These are phyloP conservation scores for Solanum hybrid DNA, from an alignment of 305 asterid genomes.

Conservation along the genomic window DNA sequence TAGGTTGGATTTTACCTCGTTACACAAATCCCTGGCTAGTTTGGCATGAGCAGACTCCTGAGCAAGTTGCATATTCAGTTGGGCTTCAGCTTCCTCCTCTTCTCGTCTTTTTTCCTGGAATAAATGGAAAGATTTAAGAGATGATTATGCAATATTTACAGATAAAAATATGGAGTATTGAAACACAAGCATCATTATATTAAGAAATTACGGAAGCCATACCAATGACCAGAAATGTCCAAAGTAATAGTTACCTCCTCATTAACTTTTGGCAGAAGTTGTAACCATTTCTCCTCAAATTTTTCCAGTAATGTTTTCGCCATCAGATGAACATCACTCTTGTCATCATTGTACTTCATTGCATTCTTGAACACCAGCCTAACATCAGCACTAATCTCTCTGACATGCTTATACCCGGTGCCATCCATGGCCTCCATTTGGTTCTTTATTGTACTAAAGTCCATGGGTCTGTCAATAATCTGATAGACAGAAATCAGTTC, in stretches of 20 bases:
- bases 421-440: conserved; percentile 98
- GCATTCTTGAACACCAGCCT: conserved; percentile 75
- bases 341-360: conserved; percentile 83
- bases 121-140: neutral
- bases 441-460: conserved; percentile 89
- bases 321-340: conserved; percentile 81
- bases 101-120: conserved; percentile 70
- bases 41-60: conserved; percentile 68
- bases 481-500: conserved; percentile 23
- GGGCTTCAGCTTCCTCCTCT: conserved; percentile 78
- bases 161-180: neutral
- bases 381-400: conserved; percentile 74
- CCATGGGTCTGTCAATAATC: conserved; percentile 99
- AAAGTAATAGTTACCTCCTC: conserved; percentile 59
- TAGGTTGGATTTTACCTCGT: conserved; percentile 45
- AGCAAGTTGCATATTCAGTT: conserved; percentile 35
- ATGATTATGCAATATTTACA: neutral
- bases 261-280: conserved; percentile 74
- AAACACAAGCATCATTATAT: neutral
- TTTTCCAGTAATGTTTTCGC: conserved; percentile 51
- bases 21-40: conserved; percentile 57
- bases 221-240: neutral
- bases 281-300: conserved; percentile 93
- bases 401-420: conserved; percentile 74
- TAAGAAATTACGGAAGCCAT: neutral